Conservation (phyloP, 108 stramenopile genomes). For the Heterococcus sp. region DNA sequence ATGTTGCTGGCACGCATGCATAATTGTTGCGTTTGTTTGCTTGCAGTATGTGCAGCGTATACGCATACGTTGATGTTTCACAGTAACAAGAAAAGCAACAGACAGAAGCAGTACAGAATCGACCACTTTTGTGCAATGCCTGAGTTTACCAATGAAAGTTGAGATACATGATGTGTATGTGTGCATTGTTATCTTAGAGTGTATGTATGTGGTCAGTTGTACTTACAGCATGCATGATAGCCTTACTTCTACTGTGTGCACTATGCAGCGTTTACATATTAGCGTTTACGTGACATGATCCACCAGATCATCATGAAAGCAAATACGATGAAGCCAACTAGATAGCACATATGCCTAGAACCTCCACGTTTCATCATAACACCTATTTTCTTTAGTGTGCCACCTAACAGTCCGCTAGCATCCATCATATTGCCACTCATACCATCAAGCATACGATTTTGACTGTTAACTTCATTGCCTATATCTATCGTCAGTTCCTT, state of each 20-base stretch:
- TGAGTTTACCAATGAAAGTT: too few species aligned
- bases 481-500: constrained; percentile 36
- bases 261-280: too few species aligned
- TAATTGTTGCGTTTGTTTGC: neutral
- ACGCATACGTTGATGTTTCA: neutral
- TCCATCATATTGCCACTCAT: constrained; percentile 43
- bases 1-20: too few species aligned
- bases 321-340: constrained; percentile 39
- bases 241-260: too few species aligned
- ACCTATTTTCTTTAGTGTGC: constrained; percentile 28
- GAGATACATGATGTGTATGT: too few species aligned
- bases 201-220: too few species aligned
- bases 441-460: constrained; percentile 27
- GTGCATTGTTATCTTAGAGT: too few species aligned
- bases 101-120: too few species aligned
- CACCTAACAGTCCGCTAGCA: constrained; percentile 35
- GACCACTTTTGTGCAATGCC: too few species aligned
- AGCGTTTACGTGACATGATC: too few species aligned
- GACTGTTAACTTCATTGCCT: constrained; percentile 43
- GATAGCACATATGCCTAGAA: constrained; percentile 40
- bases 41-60: too few species aligned
- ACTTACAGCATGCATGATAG: too few species aligned
- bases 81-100: neutral
- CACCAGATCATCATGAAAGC: constrained; percentile 35
- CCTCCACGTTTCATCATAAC: constrained; percentile 43